Percentiles rank a stretch among this genome's conserved stretches.
Conservation (phyloP, 2,329 filamentous ascomycete species). For the Cercospora sp. region DNA sequence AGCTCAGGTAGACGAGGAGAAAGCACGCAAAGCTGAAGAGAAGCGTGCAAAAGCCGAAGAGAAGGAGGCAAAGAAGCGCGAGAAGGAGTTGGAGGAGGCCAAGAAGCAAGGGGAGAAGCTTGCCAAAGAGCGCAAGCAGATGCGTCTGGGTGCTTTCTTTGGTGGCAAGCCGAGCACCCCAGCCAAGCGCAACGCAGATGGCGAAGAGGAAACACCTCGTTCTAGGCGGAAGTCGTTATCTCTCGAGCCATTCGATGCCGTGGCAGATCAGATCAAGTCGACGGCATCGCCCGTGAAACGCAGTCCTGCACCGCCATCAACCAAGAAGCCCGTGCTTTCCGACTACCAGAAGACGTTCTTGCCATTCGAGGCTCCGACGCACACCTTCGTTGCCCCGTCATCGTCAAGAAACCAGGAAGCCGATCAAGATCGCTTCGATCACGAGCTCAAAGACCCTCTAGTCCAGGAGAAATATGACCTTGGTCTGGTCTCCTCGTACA, state of each 20-base stretch:
- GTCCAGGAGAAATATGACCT: slow-evolving; percentile 37
- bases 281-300: slow-evolving; percentile 33
- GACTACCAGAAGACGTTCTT: slow-evolving; percentile 67
- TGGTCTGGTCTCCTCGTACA: slow-evolving; percentile 29
- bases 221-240: slow-evolving; percentile 41
- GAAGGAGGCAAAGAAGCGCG: slow-evolving; percentile 47
- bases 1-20: slow-evolving; percentile 44
- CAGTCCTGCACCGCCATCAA: slow-evolving; percentile 22
- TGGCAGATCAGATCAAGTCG: slow-evolving; percentile 29
- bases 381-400: slow-evolving; percentile 67
- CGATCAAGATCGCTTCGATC: slow-evolving; percentile 35
- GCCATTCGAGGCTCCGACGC: slow-evolving; percentile 74
- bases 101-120: slow-evolving; percentile 36
- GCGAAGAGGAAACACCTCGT: slow-evolving; percentile 24
- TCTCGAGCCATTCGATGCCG: slow-evolving; percentile 35
- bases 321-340: slow-evolving; percentile 35
- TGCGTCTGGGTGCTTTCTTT: slow-evolving; percentile 49
- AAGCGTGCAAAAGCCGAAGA: slow-evolving; percentile 43
- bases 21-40: slow-evolving; percentile 41
- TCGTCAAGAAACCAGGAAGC: slow-evolving; percentile 23
- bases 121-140: slow-evolving; percentile 37
- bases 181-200: slow-evolving; percentile 29
- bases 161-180: slow-evolving; percentile 40
- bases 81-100: slow-evolving; percentile 39
- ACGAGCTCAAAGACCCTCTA: slow-evolving; percentile 33